Conservation (phyloP, 2,329 filamentous ascomycete genomes). For the Paecilomyces niveus region DNA sequence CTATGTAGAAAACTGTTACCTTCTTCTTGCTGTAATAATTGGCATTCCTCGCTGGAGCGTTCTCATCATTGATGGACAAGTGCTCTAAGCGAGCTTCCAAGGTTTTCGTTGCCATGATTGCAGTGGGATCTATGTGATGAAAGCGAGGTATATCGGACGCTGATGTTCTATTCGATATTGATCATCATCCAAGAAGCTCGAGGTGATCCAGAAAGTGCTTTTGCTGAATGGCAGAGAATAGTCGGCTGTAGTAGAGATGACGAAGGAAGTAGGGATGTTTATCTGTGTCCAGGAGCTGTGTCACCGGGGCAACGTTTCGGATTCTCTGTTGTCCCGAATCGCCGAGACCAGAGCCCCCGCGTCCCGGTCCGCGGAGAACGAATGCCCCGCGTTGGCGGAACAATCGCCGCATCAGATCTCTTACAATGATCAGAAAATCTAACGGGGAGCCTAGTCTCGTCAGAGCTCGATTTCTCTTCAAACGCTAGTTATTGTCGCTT, state of each 20-base stretch:
- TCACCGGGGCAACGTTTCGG: conserved; percentile 24
- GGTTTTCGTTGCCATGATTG: conserved; percentile 63
- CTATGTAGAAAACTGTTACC: conserved; percentile 44
- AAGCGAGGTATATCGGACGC: neutral
- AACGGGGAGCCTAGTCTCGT: neutral
- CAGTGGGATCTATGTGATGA: neutral
- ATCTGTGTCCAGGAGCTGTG: conserved; percentile 2
- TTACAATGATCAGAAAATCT: neutral
- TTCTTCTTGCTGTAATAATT: conserved; percentile 65
- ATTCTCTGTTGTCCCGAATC: conserved; percentile 7
- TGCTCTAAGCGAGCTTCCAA: conserved; percentile 86
- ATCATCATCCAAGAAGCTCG: conserved; percentile 1
- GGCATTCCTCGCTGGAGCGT: conserved; percentile 53
- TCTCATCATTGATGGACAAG: conserved; percentile 84
- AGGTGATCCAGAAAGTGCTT: neutral
- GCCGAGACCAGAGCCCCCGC: neutral
- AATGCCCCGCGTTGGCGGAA: neutral
- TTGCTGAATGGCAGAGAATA: conserved; percentile 1
- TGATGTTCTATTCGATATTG: neutral
- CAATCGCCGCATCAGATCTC: neutral
- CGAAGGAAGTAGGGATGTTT: conserved; percentile 8
- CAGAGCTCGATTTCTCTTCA: neutral
- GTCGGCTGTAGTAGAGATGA: neutral
- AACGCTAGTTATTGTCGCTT: neutral
- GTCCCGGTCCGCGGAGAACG: neutral